These are phyloP conservation scores for Obba rivulosa DNA, from an alignment of 768 basidiomycete species.

Conservation along the genomic window DNA sequence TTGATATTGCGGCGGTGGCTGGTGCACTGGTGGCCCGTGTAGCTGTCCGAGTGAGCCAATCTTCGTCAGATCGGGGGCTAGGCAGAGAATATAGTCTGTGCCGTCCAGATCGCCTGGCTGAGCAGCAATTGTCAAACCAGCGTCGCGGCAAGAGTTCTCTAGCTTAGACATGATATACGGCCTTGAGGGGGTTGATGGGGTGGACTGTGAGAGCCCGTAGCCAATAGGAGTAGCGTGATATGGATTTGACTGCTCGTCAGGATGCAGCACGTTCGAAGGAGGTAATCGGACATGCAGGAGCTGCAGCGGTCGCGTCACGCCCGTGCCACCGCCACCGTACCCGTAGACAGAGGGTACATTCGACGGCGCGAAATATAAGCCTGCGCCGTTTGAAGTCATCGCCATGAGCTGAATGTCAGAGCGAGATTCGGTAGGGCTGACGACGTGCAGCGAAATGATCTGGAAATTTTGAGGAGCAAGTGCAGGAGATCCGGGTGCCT, in stretches of 20 bases:
- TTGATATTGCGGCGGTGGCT: conserved; percentile 35
- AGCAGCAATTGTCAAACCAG: conserved; percentile 65
- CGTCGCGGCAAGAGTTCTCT: conserved; percentile 58
- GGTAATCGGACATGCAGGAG: conserved; percentile 78
- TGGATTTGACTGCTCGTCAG: conserved; percentile 57
- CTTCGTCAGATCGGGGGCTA: conserved; percentile 69
- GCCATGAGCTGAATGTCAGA: conserved; percentile 73
- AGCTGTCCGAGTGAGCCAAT: conserved; percentile 67
- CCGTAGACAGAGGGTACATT: conserved; percentile 36
- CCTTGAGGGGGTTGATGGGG: conserved; percentile 41
- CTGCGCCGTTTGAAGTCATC: conserved; percentile 74
- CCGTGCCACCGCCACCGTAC: conserved; percentile 32
- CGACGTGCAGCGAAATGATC: conserved; percentile 64
- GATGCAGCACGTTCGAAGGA: conserved; percentile 69
- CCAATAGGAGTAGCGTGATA: conserved; percentile 40
- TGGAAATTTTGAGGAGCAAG: conserved; percentile 66
- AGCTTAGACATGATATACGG: conserved; percentile 56
- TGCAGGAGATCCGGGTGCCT: conserved; percentile 71
- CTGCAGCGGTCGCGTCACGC: conserved; percentile 44
- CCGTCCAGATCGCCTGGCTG: conserved; percentile 72
- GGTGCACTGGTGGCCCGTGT: conserved; percentile 36
- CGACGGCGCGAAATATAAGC: conserved; percentile 72
- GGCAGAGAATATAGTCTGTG: conserved; percentile 69
- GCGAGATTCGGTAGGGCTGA: conserved; percentile 63
- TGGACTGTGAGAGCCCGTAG: conserved; percentile 45